These are phyloP conservation scores for Emergomyces orientalis DNA, from an alignment of 2,329 filamentous ascomycete genomes.

Conservation along the genomic window DNA sequence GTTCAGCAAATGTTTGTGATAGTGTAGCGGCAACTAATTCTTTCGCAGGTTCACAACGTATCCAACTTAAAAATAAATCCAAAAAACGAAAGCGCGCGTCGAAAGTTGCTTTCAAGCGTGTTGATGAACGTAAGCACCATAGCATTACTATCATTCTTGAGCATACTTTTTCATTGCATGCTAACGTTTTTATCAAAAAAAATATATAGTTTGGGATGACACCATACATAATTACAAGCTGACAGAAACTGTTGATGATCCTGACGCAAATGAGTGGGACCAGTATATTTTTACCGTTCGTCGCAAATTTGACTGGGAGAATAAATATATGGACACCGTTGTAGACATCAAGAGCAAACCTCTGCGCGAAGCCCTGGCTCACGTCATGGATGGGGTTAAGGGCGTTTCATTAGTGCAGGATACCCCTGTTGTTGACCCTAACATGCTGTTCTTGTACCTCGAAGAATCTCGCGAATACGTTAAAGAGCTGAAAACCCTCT, in stretches of 20 bases:
- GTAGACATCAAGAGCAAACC: slow-evolving; percentile 80
- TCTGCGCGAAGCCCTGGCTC: slow-evolving; percentile 59
- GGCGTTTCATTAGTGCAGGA: slow-evolving; percentile 73
- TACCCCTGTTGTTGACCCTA: slow-evolving; percentile 61
- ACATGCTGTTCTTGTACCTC: slow-evolving; percentile 65
- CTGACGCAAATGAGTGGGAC: slow-evolving; percentile 59
- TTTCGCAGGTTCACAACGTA: slow-evolving; percentile 13
- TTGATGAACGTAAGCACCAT: slow-evolving; percentile 46
- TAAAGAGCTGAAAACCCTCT: slow-evolving; percentile 56
- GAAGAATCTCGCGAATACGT: slow-evolving; percentile 60
- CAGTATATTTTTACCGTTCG: slow-evolving; percentile 76
- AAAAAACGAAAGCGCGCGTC: slow-evolving; percentile 42
- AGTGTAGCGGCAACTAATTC: background rate
- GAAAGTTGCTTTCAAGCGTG: slow-evolving; percentile 58
- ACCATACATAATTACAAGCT: slow-evolving; percentile 57
- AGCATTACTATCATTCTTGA: slow-evolving; percentile 19
- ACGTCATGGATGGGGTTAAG: slow-evolving; percentile 67
- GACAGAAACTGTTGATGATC: slow-evolving; percentile 55
- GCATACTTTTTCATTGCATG: slow-evolving; percentile 13
- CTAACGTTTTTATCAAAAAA: slow-evolving; percentile 1
- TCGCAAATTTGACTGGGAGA: slow-evolving; percentile 73
- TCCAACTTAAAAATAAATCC: slow-evolving; percentile 23
- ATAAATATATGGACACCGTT: slow-evolving; percentile 63
- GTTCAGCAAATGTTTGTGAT: background rate
- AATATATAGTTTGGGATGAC: slow-evolving; percentile 41